phyloP scores from a whole-genome alignment of 208 protist genomes.

The Crithidia mellificae region DNA sequence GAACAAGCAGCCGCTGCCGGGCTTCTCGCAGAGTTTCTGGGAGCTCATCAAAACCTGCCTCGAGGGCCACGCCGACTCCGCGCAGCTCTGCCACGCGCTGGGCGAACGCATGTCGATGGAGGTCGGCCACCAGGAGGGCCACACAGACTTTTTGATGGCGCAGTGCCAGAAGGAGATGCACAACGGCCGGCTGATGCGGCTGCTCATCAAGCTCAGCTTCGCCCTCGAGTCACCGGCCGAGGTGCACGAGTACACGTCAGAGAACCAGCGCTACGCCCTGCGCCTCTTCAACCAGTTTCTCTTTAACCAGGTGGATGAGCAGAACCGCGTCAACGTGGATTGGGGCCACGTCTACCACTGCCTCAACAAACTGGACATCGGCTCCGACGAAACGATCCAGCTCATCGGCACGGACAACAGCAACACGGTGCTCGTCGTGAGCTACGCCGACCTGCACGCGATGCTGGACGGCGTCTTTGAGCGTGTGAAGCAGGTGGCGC shows the following conservation, averaged over 20 bases:
- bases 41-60: slow-evolving; percentile 80
- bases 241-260: slow-evolving; percentile 71
- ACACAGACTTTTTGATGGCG: slow-evolving; percentile 87
- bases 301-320: slow-evolving; percentile 95
- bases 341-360: slow-evolving; percentile 95
- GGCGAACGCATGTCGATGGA: slow-evolving; percentile 90
- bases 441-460: slow-evolving; percentile 92
- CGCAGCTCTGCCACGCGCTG: slow-evolving; percentile 72
- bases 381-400: slow-evolving; percentile 92
- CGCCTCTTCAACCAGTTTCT: slow-evolving; percentile 96
- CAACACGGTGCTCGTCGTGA: slow-evolving; percentile 91
- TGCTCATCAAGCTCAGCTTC: slow-evolving; percentile 95
- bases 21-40: slow-evolving; percentile 83
- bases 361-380: slow-evolving; percentile 97
- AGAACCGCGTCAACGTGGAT: slow-evolving; percentile 89
- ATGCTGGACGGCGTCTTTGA: slow-evolving; percentile 86
- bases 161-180: slow-evolving; percentile 95
- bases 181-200: slow-evolving; percentile 95
- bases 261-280: slow-evolving; percentile 79
- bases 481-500: slow-evolving; percentile 71
- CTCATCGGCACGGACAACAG: slow-evolving; percentile 91
- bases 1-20: slow-evolving; percentile 58
- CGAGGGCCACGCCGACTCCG: slow-evolving; percentile 60
- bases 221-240: slow-evolving; percentile 88
- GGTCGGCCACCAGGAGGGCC: slow-evolving; percentile 81